A percentile compares a stretch with the other conserved stretches of the same genome.
Evolutionary conservation across 2,329 filamentous ascomycete species (phyloP).

Genomic region (Raffaelea arxii): DNA sequence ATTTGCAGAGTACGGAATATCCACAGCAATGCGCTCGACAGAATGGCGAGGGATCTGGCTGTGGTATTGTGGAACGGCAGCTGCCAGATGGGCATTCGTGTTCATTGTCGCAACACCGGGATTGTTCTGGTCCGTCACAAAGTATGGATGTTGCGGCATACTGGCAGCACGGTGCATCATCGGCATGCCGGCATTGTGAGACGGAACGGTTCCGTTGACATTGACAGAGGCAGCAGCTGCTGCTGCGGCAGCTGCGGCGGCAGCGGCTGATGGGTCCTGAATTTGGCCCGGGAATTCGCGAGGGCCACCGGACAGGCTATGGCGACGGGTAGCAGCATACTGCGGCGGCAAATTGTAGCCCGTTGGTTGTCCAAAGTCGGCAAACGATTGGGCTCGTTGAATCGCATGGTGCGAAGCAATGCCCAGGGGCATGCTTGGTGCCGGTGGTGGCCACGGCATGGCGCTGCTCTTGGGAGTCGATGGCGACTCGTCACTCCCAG

Average conservation of each 20-base stretch:
- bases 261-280: constrained; percentile 20
- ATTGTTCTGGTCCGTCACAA: constrained; percentile 52
- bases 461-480: constrained; percentile 45
- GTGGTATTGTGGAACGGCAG: constrained; percentile 17
- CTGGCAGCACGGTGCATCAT: constrained; percentile 40
- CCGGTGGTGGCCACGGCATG: constrained; percentile 41
- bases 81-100: constrained; percentile 30
- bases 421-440: constrained; percentile 26
- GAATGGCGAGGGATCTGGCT: constrained; percentile 44
- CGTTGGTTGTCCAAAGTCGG: constrained; percentile 41
- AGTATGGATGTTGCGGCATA: constrained; percentile 39
- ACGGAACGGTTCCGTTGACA: constrained; percentile 6
- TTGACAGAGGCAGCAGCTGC: background rate
- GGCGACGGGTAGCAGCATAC: constrained; percentile 33
- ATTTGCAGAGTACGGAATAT: constrained; percentile 40
- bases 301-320: constrained; percentile 33
- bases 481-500: constrained; percentile 49
- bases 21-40: constrained; percentile 34
- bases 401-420: constrained; percentile 23
- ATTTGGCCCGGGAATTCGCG: constrained; percentile 35
- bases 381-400: constrained; percentile 44
- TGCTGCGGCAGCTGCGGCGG: constrained; percentile 1
- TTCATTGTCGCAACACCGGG: constrained; percentile 54
- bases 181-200: constrained; percentile 29
- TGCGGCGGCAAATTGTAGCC: constrained; percentile 31